These are phyloP conservation scores for Plasmopara muralis DNA, from an alignment of 352 stramenopile species.

Conservation along the genomic window DNA sequence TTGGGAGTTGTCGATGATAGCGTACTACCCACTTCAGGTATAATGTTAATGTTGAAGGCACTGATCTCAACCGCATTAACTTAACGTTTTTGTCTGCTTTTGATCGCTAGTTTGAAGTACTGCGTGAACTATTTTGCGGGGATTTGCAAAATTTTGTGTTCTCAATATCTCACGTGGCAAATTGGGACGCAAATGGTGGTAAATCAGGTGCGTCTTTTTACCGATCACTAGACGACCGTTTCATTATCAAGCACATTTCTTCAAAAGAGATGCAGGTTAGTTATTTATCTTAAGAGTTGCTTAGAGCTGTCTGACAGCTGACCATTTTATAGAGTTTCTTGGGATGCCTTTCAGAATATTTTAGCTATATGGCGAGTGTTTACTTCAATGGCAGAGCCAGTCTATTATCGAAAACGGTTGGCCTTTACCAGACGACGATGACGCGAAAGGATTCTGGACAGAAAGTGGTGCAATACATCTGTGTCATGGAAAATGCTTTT, in stretches of 20 bases:
- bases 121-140: conserved; percentile 87
- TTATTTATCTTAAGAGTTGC: neutral
- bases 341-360: conserved; percentile 86
- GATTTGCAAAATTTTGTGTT: conserved; percentile 61
- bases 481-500: conserved; percentile 97
- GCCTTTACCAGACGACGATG: conserved; percentile 96
- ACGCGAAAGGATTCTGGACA: conserved; percentile 89
- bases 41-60: neutral
- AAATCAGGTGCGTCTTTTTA: conserved; percentile 97
- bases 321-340: conserved; percentile 59
- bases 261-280: conserved; percentile 96
- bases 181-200: conserved; percentile 92
- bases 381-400: conserved; percentile 93
- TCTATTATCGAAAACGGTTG: conserved; percentile 95
- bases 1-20: conserved; percentile 71
- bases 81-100: neutral
- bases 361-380: conserved; percentile 96
- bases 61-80: conserved; percentile 1
- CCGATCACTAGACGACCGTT: conserved; percentile 92
- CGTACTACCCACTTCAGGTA: conserved; percentile 79
- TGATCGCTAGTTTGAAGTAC: conserved; percentile 79
- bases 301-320: conserved; percentile 5
- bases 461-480: conserved; percentile 88
- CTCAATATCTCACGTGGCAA: conserved; percentile 73
- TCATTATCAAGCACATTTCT: conserved; percentile 98